Evolutionary conservation across 2,329 filamentous ascomycete species (phyloP), one percentile per base, ranked within the genome.

Genomic region (Colletotrichum sidae): DNA sequence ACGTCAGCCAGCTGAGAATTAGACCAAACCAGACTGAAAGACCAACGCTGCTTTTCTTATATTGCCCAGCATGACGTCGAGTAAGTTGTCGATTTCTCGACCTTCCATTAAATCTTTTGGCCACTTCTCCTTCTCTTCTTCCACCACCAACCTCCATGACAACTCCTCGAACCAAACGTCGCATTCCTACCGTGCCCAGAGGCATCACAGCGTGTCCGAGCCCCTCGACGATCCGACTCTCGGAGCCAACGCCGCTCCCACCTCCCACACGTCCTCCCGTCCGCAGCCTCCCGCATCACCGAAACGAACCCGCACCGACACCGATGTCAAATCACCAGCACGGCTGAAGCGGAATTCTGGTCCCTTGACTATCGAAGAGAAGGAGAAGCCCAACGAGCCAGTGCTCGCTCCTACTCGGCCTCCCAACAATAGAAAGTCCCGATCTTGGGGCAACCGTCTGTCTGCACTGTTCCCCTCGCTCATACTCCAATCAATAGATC

Each of bases 61-160:
- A 56, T 73, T 74, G 72, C 76, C 76, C 76, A 78, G 71, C 70
- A 82, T 82, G 80, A 77, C 79, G 74, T 80, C 80, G 72, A 78
- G 78, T 79, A 83, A 81, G 79, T 81, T 69, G 49, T 67, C 67
- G 55, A 60, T 64, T 50, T 68, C 77, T 71, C 74, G 77, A 73
- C 75, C 76, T 57, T 74, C 75, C 64, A 50, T 65, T 41, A 70
- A 76, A 58, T 72, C 80, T 68, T 73, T 76, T 70, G 76, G 75
- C 63, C 67, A 76, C 68, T 77, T 78, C 42, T 67, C 68, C 68
- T 75, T 80, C 71, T 73, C 73, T 68, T 70, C 72, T 62, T 69
- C 67, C 39, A 55, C 60, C 55, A 46, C 57, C 53, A 68, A 68
- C 45, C 44, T 68, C 38, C 46, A 53, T 47, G 58, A 62, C 56